These are phyloP conservation scores for Aureobasidium subglaciale DNA, from an alignment of 2,329 filamentous ascomycete species.

Conservation along the genomic window DNA sequence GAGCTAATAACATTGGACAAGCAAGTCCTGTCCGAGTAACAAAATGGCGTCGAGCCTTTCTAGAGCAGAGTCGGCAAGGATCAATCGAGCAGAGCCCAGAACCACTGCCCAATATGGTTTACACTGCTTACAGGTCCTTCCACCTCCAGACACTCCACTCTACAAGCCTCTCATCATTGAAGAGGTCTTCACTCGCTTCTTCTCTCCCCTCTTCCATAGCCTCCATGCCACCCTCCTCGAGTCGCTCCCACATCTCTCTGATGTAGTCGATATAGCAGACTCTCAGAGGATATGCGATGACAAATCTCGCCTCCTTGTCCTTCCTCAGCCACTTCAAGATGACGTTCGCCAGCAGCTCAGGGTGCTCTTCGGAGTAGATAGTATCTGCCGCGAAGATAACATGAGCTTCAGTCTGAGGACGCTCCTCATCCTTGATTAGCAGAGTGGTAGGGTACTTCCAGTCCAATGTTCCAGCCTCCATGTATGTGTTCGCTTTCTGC, in stretches of 20 bases:
- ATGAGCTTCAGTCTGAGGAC: neutral
- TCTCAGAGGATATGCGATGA: conserved; percentile 35
- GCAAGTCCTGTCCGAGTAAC: no score
- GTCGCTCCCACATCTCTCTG: conserved; percentile 34
- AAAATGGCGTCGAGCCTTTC: neutral
- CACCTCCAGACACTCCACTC: conserved; percentile 36
- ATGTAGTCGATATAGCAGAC: conserved; percentile 39
- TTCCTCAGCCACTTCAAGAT: conserved; percentile 32
- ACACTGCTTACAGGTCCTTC: conserved; percentile 27
- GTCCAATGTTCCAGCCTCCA: conserved; percentile 30
- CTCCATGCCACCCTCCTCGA: conserved; percentile 33
- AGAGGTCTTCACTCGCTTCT: conserved; percentile 24
- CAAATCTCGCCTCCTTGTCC: conserved; percentile 25
- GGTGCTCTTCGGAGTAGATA: conserved; percentile 37
- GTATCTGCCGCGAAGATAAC: conserved; percentile 38
- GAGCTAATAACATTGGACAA: no score
- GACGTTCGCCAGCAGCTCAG: conserved; percentile 30
- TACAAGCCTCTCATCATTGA: conserved; percentile 32
- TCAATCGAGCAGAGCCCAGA: no score
- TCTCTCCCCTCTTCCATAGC: conserved; percentile 30
- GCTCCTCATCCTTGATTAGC: conserved; percentile 1
- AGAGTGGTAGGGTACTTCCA: conserved; percentile 30
- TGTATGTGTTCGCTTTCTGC: conserved; percentile 6
- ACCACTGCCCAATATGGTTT: no score
- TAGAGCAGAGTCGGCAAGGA: no score